Conservation (phyloP, 495 filamentous ascomycete species). For the Pyrenula aspistea region DNA sequence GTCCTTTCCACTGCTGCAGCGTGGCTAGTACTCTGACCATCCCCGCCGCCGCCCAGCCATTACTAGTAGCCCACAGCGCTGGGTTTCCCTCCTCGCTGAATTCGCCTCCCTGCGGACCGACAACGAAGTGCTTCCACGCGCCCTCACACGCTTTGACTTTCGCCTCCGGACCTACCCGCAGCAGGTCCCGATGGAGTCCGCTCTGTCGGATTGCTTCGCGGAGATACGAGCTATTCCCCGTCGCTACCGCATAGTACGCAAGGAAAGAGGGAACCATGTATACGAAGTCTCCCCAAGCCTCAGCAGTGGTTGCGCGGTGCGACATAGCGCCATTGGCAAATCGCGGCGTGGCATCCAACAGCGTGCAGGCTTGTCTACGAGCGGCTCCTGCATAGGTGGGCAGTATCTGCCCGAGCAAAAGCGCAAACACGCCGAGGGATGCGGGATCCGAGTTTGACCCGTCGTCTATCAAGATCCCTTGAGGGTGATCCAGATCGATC, state of each 20-base stretch:
- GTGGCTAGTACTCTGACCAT: slow-evolving; percentile 37
- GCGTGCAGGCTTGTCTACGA: slow-evolving; percentile 23
- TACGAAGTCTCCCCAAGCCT: slow-evolving; percentile 39
- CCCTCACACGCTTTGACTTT: slow-evolving; percentile 11
- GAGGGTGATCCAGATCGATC: slow-evolving; percentile 14
- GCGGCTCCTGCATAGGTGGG: slow-evolving; percentile 21
- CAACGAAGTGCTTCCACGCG: slow-evolving; percentile 37
- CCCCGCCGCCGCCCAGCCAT: slow-evolving; percentile 38
- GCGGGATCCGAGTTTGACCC: slow-evolving; percentile 22
- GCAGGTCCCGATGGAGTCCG: slow-evolving; percentile 26
- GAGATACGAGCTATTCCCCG: slow-evolving; percentile 18
- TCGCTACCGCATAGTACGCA: slow-evolving; percentile 34
- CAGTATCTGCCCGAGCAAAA: slow-evolving; percentile 30
- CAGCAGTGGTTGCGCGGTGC: slow-evolving; percentile 29
- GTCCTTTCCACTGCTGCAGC: slow-evolving; percentile 19
- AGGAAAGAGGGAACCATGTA: slow-evolving; percentile 42
- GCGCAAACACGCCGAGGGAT: slow-evolving; percentile 29
- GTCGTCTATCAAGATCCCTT: slow-evolving; percentile 10
- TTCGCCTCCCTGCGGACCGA: slow-evolving; percentile 9
- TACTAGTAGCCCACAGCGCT: slow-evolving; percentile 38
- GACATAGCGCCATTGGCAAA: slow-evolving; percentile 38
- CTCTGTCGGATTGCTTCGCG: slow-evolving; percentile 28
- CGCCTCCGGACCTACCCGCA: slow-evolving; percentile 5
- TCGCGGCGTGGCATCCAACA: slow-evolving; percentile 29
- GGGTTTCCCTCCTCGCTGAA: slow-evolving; percentile 19